Evolutionary conservation across 257 asterid genomes (phyloP), one percentile per base, ranked within the genome.

Genomic region (Ballota nigra): DNA sequence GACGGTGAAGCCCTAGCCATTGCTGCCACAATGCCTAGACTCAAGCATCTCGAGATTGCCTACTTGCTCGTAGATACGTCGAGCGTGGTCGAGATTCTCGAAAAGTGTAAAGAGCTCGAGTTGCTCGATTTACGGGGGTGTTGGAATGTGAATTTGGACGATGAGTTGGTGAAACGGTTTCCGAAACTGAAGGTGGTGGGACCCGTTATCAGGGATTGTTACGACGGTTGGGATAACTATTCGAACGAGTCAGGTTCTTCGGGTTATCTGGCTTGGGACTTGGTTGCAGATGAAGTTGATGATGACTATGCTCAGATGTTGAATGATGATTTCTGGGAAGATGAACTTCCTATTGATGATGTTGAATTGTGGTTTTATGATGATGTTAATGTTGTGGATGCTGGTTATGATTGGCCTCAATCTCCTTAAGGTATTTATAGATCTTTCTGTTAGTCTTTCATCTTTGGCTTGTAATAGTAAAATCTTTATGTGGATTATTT

Each of bases 1-100:
- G 92, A 88, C 5, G 94, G 87, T 3, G 98, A 92, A 76, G 98
- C 97, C 41, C 82, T 79, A 5, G 97, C 94, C 0, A 88, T 92
- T 33, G 93, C 98, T 5, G 10, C 76, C 7, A 87, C 93, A 0
- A 92, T 92, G 98, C 86, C 95, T 4, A 76, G 70, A 6, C 98
- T 92, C 26, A 77, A 85, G 87, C 92, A 86, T 52, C 96, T 92
- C 0, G 98, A 92, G 81, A 84, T 91, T 4, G 90, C 96, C 67
- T 88, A 92, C 82, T 67, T 88, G 80, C 86, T 84, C 0, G 86
- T 90, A 13, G 76, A 69, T 12, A 92, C 97, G 5, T 52, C 47
- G 1, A 82, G 95, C 23, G 69, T 87, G 8, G 57, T 87, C 0
- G 77, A 88, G 86, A 84, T 92, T 51, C 68, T 92, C n/a, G 75